These are phyloP conservation scores for Leptodontidium sp. DNA, from an alignment of 2,329 filamentous ascomycete genomes.

Conservation along the genomic window DNA sequence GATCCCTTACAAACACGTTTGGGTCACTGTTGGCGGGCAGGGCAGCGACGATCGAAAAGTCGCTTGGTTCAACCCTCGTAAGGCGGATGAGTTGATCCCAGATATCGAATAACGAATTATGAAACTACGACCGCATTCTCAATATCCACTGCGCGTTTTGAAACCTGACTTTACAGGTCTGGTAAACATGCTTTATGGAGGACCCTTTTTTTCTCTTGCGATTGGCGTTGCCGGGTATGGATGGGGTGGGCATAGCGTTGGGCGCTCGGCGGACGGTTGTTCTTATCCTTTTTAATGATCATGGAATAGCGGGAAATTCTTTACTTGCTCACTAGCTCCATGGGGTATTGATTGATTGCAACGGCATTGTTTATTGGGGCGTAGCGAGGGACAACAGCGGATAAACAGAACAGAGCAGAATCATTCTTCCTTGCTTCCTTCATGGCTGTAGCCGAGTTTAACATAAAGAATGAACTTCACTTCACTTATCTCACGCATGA, in stretches of 20 bases:
- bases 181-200: background rate
- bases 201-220: background rate
- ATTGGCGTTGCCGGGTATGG: conserved; percentile 10
- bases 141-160: background rate
- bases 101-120: conserved; percentile 41
- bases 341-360: background rate
- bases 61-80: conserved; percentile 47
- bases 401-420: background rate
- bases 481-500: too few species aligned
- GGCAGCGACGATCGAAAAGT: conserved; percentile 59
- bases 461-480: background rate
- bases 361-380: background rate
- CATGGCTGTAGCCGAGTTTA: background rate
- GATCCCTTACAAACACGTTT: conserved; percentile 68
- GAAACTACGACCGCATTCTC: background rate
- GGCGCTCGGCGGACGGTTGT: conserved; percentile 13
- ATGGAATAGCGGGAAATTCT: background rate
- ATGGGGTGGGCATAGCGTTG: conserved; percentile 5
- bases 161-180: background rate
- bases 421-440: background rate
- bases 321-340: background rate
- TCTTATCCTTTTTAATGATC: background rate
- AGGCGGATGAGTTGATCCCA: conserved; percentile 41
- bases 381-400: background rate
- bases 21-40: conserved; percentile 72